phyloP scores from a whole-genome alignment of 805 yeast species.

The Candida ponderosae region DNA sequence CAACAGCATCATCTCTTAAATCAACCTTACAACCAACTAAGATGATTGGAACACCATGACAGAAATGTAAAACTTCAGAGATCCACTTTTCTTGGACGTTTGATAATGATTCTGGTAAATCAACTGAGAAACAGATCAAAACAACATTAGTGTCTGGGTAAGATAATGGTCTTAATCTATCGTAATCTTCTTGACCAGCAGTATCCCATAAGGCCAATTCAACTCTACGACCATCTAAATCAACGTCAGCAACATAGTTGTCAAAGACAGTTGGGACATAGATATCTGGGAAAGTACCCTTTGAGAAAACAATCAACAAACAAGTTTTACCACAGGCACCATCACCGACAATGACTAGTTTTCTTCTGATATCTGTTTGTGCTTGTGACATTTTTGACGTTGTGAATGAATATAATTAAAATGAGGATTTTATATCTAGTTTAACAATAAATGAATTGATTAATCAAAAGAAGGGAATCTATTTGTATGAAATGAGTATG shows the following conservation, averaged over 20 bases:
- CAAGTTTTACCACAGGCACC: slow-evolving; percentile 99
- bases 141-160: slow-evolving; percentile 95
- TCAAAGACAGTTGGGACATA: slow-evolving; percentile 98
- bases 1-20: slow-evolving; percentile 40
- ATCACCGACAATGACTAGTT: slow-evolving; percentile 91
- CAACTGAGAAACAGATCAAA: slow-evolving; percentile 92
- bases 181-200: slow-evolving; percentile 98
- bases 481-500: too few relatives aligned
- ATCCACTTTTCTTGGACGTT: slow-evolving; percentile 96
- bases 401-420: too few relatives aligned
- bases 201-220: slow-evolving; percentile 96
- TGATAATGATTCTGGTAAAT: slow-evolving; percentile 87
- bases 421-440: too few relatives aligned
- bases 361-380: too few relatives aligned
- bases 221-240: slow-evolving; percentile 88
- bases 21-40: slow-evolving; percentile 94
- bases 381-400: too few relatives aligned
- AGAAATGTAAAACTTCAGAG: slow-evolving; percentile 92
- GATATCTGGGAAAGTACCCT: slow-evolving; percentile 97
- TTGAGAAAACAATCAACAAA: slow-evolving; percentile 84
- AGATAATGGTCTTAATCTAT: slow-evolving; percentile 82
- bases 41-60: slow-evolving; percentile 92
- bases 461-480: too few relatives aligned
- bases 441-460: too few relatives aligned
- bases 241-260: slow-evolving; percentile 94